Evolutionary conservation across 2,329 filamentous ascomycete genomes (phyloP), one percentile per base, ranked within the genome.

Genomic region (Bipolaris victoriae): DNA sequence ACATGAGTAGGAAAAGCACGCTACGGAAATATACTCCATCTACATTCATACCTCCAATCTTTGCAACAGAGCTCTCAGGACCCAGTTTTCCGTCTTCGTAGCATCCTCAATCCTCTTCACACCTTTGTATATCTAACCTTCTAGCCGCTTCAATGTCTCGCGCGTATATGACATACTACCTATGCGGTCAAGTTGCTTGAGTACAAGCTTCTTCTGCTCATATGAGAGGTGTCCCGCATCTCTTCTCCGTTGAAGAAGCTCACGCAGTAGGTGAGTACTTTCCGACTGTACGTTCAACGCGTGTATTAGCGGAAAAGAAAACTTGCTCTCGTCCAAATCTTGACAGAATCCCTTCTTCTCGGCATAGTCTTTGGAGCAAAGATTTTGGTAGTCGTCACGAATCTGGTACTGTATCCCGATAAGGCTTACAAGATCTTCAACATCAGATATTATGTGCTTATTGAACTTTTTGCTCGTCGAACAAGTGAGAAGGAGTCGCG

Each of bases 301-400:
- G 6, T 57, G 49, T 3, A 53, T 18, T 2, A 57, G 10, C 5
- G 50, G 55, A 10, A 48, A 49, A 3, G 90, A 93, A 79, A 96
- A 96, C 81, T 97, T 97, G 60, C 92, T 93, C 79, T 97, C 93
- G 1, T 91, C 96, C 70, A 97, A 78, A 76, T 97, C 93, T 79
- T 97, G 92, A 75, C 90, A 95, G 66, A 95, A 84, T 43, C 92
- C 93, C 80, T 97, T 97, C 77, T 95, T 93, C 64, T 88, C 82
- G 41, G 86, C 88, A 80, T 96, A 96, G 68, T 65, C 69, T 2
- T 72, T 35, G 7, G 52, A 55, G 52, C 70, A 68, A 22, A 97
- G 85, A 75, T 97, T 97, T 75, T 91, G 86, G 79, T 96, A 96
- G 82, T 97, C 93, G 79, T 92, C 90, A 65, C 89, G 86, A 77